Percentiles rank a stretch among this genome's conserved stretches.
These are phyloP conservation scores for Taphrina flavorubra DNA, from an alignment of 1,139 yeast species.

Conservation along the genomic window DNA sequence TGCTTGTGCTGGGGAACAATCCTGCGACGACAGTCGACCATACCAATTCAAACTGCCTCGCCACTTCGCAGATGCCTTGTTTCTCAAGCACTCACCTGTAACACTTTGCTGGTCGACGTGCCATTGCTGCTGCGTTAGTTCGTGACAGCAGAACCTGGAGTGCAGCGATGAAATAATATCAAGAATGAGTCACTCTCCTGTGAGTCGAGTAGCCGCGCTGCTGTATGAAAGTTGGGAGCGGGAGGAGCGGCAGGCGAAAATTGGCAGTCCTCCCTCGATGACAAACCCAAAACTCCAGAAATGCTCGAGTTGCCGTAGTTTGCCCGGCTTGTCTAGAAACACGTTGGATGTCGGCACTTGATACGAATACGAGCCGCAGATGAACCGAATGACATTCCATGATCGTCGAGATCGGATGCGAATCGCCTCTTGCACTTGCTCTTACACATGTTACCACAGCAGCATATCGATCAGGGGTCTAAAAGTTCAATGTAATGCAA, in stretches of 20 bases:
- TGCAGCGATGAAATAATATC: neutral
- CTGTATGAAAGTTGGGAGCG: neutral
- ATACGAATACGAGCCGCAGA: too few relatives aligned
- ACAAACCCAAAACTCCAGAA: constrained; percentile 2
- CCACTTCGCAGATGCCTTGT: neutral
- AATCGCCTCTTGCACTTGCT: too few relatives aligned
- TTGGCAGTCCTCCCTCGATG: constrained; percentile 11
- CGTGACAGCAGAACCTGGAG: neutral
- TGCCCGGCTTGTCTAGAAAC: neutral
- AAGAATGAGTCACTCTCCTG: constrained; percentile 6
- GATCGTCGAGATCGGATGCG: too few relatives aligned
- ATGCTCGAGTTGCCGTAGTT: neutral
- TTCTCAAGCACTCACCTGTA: constrained; percentile 58
- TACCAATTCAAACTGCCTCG: neutral
- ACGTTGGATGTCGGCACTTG: neutral
- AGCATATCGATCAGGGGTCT: too few relatives aligned
- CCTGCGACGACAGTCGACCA: too few relatives aligned
- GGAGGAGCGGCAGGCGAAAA: constrained; percentile 19
- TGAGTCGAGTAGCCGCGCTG: neutral
- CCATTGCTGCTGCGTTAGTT: constrained; percentile 67
- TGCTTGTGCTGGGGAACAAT: too few relatives aligned
- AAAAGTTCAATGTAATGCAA: too few relatives aligned
- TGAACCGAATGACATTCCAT: too few relatives aligned
- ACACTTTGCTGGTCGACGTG: constrained; percentile 99
- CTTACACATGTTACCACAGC: too few relatives aligned